phyloP scores from a whole-genome alignment of 495 filamentous ascomycete genomes.

The Daldinia caldariorum region DNA sequence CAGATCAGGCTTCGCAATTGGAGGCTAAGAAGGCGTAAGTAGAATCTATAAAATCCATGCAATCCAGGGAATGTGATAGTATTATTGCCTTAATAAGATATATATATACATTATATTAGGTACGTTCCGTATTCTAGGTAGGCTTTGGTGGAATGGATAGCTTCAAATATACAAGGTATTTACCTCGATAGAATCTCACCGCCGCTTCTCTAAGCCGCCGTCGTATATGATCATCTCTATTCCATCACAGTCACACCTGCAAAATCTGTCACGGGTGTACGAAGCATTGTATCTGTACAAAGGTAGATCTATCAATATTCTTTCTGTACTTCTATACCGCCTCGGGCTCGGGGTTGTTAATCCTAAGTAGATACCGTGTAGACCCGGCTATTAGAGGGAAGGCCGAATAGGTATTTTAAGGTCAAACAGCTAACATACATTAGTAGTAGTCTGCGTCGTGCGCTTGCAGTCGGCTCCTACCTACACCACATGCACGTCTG shows the following conservation, averaged over 20 bases:
- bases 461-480: conserved; percentile 13
- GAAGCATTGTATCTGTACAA: conserved; percentile 9
- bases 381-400: conserved; percentile 1
- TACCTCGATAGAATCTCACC: conserved; percentile 33
- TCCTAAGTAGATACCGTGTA: neutral
- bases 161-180: conserved; percentile 3
- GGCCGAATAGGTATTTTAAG: neutral
- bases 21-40: neutral
- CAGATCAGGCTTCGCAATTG: neutral
- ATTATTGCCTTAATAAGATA: neutral
- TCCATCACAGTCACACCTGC: conserved; percentile 6
- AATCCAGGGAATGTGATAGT: conserved; percentile 2
- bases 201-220: conserved; percentile 26
- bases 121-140: no score
- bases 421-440: neutral
- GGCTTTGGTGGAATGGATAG: neutral
- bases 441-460: neutral
- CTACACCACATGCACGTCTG: neutral
- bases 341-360: neutral
- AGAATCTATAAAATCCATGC: neutral
- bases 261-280: neutral
- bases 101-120: neutral
- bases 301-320: neutral
- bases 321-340: conserved; percentile 6
- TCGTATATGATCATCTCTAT: conserved; percentile 18